phyloP scores from a whole-genome alignment of 177 flowering plant species.

The Telopea speciosissima region DNA sequence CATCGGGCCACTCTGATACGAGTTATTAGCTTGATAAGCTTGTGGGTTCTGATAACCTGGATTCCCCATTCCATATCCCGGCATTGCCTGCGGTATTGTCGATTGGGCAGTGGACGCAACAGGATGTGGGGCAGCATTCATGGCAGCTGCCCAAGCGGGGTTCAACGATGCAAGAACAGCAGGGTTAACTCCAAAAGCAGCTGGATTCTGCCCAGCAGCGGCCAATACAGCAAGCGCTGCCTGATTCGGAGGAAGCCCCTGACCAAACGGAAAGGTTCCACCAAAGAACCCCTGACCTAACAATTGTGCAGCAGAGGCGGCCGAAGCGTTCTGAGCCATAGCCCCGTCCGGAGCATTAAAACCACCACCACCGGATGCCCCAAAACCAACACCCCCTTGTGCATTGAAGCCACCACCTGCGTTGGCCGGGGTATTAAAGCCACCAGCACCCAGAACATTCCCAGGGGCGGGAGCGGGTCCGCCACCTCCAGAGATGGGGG shows the following conservation, averaged over 20 bases:
- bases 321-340: slow-evolving; percentile 7
- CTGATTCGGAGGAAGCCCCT: slow-evolving; percentile 17
- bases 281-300: slow-evolving; percentile 22
- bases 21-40: slow-evolving; percentile 17
- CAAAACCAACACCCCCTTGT: background rate
- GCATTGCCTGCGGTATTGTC: slow-evolving; percentile 12
- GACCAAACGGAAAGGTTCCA: slow-evolving; percentile 18
- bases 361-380: slow-evolving; percentile 6
- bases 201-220: slow-evolving; percentile 35
- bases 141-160: slow-evolving; percentile 23
- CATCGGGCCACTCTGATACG: slow-evolving; percentile 18
- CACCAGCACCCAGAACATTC: background rate
- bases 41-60: slow-evolving; percentile 17
- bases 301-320: slow-evolving; percentile 8
- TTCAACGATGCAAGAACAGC: slow-evolving; percentile 22
- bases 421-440: background rate
- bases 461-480: background rate
- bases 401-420: slow-evolving; percentile 10
- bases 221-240: slow-evolving; percentile 30
- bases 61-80: slow-evolving; percentile 22
- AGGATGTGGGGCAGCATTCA: slow-evolving; percentile 8
- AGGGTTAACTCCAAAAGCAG: slow-evolving; percentile 27
- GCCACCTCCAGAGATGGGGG: background rate
- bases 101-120: background rate
- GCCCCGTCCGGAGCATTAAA: slow-evolving; percentile 10